Evolutionary conservation across 2,329 filamentous ascomycete genomes (phyloP).

Genomic region (Colletotrichum sp.): DNA sequence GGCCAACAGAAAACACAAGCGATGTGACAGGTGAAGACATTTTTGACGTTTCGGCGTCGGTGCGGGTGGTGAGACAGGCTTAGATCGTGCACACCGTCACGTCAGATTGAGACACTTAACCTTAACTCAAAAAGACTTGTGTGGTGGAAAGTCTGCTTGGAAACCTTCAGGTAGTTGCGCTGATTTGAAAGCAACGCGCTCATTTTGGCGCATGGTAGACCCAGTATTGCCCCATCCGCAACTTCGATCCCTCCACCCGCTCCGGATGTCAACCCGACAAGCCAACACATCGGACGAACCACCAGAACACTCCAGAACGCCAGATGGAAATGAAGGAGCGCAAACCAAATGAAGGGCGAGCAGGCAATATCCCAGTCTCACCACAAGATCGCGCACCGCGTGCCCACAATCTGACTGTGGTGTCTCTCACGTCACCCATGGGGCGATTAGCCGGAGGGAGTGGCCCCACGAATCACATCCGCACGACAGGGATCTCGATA

Average conservation of each 20-base stretch:
- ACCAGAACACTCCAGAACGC: not conserved
- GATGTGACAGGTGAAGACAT: not conserved
- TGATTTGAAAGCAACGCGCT: not conserved
- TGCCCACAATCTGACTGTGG: not conserved
- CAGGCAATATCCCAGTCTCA: not conserved
- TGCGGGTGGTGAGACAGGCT: not conserved
- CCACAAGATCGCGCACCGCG: not conserved
- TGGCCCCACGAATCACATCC: conserved; percentile 5
- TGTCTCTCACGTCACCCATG: not conserved
- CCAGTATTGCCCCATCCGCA: not conserved
- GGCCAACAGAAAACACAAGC: not conserved
- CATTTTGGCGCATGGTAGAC: not conserved
- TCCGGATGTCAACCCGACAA: not conserved
- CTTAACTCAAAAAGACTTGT: not conserved
- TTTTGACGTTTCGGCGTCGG: not conserved
- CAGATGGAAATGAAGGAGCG: not conserved
- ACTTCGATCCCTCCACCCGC: not conserved
- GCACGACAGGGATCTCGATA: not conserved
- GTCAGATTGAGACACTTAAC: not conserved
- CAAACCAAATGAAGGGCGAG: not conserved
- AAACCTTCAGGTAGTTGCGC: not conserved
- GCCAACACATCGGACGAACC: not conserved
- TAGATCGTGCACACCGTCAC: not conserved
- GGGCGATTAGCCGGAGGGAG: not conserved
- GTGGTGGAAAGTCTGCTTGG: not conserved